phyloP scores from a whole-genome alignment of 192 early-diverging fungal species.

The Backusella circina region DNA sequence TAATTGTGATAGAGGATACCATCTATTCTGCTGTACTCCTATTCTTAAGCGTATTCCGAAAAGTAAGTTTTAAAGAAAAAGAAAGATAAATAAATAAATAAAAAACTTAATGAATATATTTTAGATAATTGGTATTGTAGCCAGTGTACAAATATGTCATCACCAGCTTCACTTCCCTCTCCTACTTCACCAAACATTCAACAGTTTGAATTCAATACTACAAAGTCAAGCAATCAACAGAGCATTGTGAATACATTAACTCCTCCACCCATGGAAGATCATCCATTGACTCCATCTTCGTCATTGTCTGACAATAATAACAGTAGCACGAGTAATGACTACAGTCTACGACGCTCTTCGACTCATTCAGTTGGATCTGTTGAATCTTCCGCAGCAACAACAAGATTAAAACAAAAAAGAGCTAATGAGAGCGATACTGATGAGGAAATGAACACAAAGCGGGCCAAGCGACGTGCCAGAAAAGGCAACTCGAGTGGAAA shows the following conservation, averaged over 20 bases:
- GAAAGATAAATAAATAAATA: background rate
- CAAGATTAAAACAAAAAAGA: too few relatives aligned
- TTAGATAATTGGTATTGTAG: conserved; percentile 46
- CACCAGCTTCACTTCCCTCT: conserved; percentile 6
- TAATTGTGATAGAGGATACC: conserved; percentile 44
- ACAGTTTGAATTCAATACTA: background rate
- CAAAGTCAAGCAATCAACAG: background rate
- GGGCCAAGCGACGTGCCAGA: too few relatives aligned
- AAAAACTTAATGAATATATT: background rate
- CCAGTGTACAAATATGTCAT: conserved; percentile 26
- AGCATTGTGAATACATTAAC: background rate
- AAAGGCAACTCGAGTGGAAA: too few relatives aligned
- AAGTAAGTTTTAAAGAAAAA: conserved; percentile 27
- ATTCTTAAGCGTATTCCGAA: conserved; percentile 32
- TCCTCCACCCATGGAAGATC: background rate
- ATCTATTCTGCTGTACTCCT: conserved; percentile 44
- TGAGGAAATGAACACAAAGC: too few relatives aligned
- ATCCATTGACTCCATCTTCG: background rate
- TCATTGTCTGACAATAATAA: background rate
- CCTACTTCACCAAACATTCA: background rate
- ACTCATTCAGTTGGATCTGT: too few relatives aligned
- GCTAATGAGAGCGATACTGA: too few relatives aligned
- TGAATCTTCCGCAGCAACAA: background rate
- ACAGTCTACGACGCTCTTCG: conserved; percentile 19
- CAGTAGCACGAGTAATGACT: conserved; percentile 12